A percentile compares a stretch with the other conserved stretches of the same genome.
Evolutionary conservation across 805 yeast genomes (phyloP).

Genomic region (Jamesozyma lodderae): DNA sequence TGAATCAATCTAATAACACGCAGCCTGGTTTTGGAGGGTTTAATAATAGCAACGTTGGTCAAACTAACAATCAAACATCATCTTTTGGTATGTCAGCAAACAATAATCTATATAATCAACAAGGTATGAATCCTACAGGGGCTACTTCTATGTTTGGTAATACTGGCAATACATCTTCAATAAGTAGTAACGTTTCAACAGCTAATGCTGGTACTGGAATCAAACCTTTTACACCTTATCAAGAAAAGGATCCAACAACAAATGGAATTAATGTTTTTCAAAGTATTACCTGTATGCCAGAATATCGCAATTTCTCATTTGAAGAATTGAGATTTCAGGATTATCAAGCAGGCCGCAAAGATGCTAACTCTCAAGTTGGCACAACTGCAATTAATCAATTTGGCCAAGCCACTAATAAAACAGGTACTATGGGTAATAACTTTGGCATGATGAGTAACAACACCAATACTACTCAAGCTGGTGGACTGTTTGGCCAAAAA

Average conservation of each 20-base stretch:
- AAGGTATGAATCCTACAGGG: constrained; percentile 7
- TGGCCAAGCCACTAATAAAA: background rate
- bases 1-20: constrained; percentile 5
- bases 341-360: constrained; percentile 53
- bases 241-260: constrained; percentile 61
- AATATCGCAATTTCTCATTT: constrained; percentile 67
- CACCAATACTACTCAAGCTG: constrained; percentile 6
- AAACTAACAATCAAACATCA: constrained; percentile 16
- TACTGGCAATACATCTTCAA: constrained; percentile 9
- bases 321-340: constrained; percentile 89
- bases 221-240: constrained; percentile 58
- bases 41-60: constrained; percentile 31
- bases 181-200: constrained; percentile 13
- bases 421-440: background rate
- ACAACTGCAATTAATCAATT: background rate
- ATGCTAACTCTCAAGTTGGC: constrained; percentile 6
- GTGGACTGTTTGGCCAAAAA: constrained; percentile 25
- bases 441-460: constrained; percentile 16
- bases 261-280: constrained; percentile 55
- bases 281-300: constrained; percentile 82
- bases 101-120: constrained; percentile 3
- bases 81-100: constrained; percentile 7
- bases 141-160: constrained; percentile 14
- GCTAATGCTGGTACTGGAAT: constrained; percentile 58
- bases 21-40: constrained; percentile 24